These are phyloP conservation scores for Scutellaria galericulata DNA, from an alignment of 257 asterid genomes.

Conservation along the genomic window DNA sequence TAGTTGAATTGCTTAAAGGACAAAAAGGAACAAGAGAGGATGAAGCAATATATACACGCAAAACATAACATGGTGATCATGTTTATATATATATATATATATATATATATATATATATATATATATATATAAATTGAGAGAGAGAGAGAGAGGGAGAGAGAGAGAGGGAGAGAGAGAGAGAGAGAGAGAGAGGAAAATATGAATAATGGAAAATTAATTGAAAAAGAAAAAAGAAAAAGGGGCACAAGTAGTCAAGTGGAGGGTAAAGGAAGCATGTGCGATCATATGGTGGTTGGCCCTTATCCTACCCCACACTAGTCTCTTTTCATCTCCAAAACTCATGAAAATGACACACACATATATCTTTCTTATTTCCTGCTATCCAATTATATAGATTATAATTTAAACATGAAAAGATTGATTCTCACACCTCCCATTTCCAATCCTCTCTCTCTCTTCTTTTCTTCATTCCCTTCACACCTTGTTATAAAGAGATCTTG, in stretches of 20 bases:
- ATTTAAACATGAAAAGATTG: slow-evolving; percentile 45
- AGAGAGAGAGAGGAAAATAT: background rate
- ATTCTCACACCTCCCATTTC: slow-evolving; percentile 70
- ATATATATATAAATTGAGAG: no score
- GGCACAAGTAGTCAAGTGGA: slow-evolving; percentile 62
- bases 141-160: no score
- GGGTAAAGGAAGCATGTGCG: slow-evolving; percentile 84
- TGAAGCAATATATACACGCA: background rate
- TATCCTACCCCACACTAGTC: slow-evolving; percentile 62
- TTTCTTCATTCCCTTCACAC: slow-evolving; percentile 54
- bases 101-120: background rate
- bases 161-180: no score
- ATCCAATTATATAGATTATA: no score
- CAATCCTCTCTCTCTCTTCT: slow-evolving; percentile 52
- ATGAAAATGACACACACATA: slow-evolving; percentile 26
- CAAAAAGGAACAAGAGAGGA: slow-evolving; percentile 34
- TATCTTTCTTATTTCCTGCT: no score
- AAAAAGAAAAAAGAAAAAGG: slow-evolving; percentile 24
- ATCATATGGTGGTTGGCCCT: slow-evolving; percentile 94
- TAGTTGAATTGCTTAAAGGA: slow-evolving; percentile 30
- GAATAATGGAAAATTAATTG: slow-evolving; percentile 33
- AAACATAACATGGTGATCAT: slow-evolving; percentile 22
- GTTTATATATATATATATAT: background rate
- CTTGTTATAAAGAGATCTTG: slow-evolving; percentile 49
- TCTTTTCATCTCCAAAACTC: slow-evolving; percentile 47